Conservation (phyloP, 345 rosid genomes). For the Capsella bursapastoris region DNA sequence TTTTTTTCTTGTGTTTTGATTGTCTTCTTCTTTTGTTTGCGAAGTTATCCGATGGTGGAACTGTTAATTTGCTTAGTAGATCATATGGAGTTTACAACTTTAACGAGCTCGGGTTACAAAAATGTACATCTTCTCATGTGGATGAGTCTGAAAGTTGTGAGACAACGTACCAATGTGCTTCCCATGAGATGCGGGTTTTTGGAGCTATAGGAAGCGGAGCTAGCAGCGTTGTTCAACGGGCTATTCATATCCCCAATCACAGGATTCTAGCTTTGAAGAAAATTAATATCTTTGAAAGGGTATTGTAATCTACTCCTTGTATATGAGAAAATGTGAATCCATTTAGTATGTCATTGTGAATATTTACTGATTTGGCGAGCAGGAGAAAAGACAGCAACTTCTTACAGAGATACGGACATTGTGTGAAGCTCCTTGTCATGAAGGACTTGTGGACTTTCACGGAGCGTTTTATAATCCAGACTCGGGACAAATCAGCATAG, state of each 20-base stretch:
- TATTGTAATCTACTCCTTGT: slow-evolving; percentile 34
- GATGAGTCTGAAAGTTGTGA: slow-evolving; percentile 65
- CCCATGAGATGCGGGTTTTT: slow-evolving; percentile 86
- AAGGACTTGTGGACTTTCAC: slow-evolving; percentile 94
- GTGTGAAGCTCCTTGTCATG: slow-evolving; percentile 91
- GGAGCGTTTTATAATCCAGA: slow-evolving; percentile 96
- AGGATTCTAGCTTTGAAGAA: slow-evolving; percentile 88
- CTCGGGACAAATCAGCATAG: slow-evolving; percentile 94
- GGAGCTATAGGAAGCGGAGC: slow-evolving; percentile 98
- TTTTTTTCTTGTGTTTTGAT: background rate
- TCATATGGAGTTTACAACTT: slow-evolving; percentile 94
- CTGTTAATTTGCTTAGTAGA: slow-evolving; percentile 91
- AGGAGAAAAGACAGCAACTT: slow-evolving; percentile 97
- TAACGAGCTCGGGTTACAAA: slow-evolving; percentile 89
- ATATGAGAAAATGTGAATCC: background rate
- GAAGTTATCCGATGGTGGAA: slow-evolving; percentile 90
- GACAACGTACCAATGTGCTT: slow-evolving; percentile 86
- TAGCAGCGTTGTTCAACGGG: slow-evolving; percentile 97
- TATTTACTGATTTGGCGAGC: slow-evolving; percentile 19
- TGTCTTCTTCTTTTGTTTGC: slow-evolving; percentile 14
- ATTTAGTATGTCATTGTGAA: background rate
- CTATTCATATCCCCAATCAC: slow-evolving; percentile 87
- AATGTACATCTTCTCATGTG: slow-evolving; percentile 64
- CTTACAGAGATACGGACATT: slow-evolving; percentile 91
- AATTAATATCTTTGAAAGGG: slow-evolving; percentile 92